Conservation (phyloP, 2,329 filamentous ascomycete species). For the Pseudonectria buxi region DNA sequence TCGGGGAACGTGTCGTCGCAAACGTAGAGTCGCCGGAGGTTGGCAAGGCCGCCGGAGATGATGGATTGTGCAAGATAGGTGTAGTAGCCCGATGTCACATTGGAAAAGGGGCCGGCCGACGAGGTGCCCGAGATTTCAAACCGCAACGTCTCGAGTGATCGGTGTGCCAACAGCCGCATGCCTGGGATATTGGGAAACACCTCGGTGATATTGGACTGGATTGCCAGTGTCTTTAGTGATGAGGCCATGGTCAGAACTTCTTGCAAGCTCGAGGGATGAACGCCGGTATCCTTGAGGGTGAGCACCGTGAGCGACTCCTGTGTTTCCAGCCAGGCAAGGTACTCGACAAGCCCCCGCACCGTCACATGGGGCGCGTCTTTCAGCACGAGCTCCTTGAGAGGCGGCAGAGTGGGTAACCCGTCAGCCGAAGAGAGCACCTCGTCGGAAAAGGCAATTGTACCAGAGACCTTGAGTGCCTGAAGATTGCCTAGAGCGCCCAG, state of each 20-base stretch:
- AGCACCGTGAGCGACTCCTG: slow-evolving; percentile 59
- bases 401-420: slow-evolving; percentile 64
- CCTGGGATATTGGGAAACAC: slow-evolving; percentile 42
- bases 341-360: slow-evolving; percentile 59
- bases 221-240: slow-evolving; percentile 49
- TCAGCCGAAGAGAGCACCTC: slow-evolving; percentile 64
- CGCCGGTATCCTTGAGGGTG: slow-evolving; percentile 64
- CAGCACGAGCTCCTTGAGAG: slow-evolving; percentile 66
- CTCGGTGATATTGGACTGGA: slow-evolving; percentile 44
- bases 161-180: slow-evolving; percentile 58
- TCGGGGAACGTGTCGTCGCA: slow-evolving; percentile 80
- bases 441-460: slow-evolving; percentile 66
- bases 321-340: slow-evolving; percentile 56
- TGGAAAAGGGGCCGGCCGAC: slow-evolving; percentile 49
- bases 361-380: slow-evolving; percentile 67
- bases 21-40: slow-evolving; percentile 72
- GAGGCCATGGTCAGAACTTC: slow-evolving; percentile 52
- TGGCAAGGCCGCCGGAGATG: slow-evolving; percentile 66
- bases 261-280: slow-evolving; percentile 57
- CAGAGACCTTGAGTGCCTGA: slow-evolving; percentile 66
- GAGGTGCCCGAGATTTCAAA: slow-evolving; percentile 70
- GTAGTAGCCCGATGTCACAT: slow-evolving; percentile 62
- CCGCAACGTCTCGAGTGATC: slow-evolving; percentile 64
- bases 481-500: slow-evolving; percentile 61
- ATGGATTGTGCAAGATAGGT: slow-evolving; percentile 80